Conservation (phyloP, 495 filamentous ascomycete genomes). For the Oidiodendron maius region DNA sequence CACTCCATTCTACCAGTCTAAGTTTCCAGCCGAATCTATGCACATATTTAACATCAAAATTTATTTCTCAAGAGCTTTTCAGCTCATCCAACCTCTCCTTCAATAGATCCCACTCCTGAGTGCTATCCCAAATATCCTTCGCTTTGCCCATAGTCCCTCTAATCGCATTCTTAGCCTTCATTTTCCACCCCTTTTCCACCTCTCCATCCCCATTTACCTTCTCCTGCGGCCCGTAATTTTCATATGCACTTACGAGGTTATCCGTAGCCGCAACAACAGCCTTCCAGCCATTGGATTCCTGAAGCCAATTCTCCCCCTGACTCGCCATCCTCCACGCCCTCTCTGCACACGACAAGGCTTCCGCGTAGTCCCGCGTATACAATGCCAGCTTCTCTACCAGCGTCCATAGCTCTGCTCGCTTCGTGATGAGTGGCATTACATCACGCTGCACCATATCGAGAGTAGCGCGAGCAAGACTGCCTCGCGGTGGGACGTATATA, state of each 20-base stretch:
- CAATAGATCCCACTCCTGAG: conserved; percentile 61
- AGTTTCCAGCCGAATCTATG: too few species aligned
- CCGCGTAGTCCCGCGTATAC: conserved; percentile 59
- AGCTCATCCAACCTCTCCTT: conserved; percentile 54
- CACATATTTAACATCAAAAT: too few species aligned
- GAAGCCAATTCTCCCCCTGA: conserved; percentile 40
- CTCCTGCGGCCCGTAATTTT: conserved; percentile 53
- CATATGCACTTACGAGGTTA: conserved; percentile 58
- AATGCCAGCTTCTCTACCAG: conserved; percentile 63
- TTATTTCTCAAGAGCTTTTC: conserved; percentile 32
- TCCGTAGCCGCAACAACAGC: conserved; percentile 58
- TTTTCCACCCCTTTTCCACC: conserved; percentile 68
- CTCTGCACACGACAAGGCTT: conserved; percentile 77
- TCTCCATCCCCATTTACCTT: conserved; percentile 36
- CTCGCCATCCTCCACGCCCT: conserved; percentile 76
- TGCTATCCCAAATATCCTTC: conserved; percentile 78
- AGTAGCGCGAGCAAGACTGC: conserved; percentile 47
- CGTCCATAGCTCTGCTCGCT: conserved; percentile 67
- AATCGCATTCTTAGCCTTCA: conserved; percentile 79
- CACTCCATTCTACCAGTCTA: too few species aligned
- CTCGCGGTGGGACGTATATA: conserved; percentile 39
- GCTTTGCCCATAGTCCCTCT: conserved; percentile 75
- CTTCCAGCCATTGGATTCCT: conserved; percentile 47
- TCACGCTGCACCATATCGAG: conserved; percentile 64
- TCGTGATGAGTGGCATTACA: conserved; percentile 78